Base-by-base conservation (phyloP, 1,139 yeast genomes). In the Candida glucosophila region DNA sequence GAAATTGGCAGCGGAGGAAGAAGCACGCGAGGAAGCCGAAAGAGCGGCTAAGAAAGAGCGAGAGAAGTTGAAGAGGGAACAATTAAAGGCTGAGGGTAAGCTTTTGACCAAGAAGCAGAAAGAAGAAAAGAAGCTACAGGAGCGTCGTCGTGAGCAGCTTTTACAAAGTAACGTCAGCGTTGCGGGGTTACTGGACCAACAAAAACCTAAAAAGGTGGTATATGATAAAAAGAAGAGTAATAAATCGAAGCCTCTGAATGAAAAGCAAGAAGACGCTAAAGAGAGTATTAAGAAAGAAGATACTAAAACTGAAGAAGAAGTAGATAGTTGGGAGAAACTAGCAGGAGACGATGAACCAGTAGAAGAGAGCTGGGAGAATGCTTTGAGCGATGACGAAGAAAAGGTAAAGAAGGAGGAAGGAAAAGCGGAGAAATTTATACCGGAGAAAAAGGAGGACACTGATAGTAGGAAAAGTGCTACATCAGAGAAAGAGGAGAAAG, bases 81-180 rank as follows among this genome's bases (percentile, higher is more conserved):
- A 76, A 54, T 64, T 80, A 53, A 82, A 83, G 59, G 93, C 95
- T 14, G 95, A 88, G 55, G 99, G 99, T 46, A 90, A 80, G 44
- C 68, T 73, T 30, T 56, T 81, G 49, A 82, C 96, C 33, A 90
- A 83, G 63, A 90, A 88, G 52, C 98, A 90, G 63, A 85, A 82
- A 57, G 96, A 88, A 55, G 95, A 86, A 50, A 81, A 82, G 63
- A 82, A 77, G 31, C 57, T 78, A 24, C 75, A 78, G 46, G 97
- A 90, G 49, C 80, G 82, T 51, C 83, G 97, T 61, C 82, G 94
- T 54, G 79, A 82, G 40, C 90, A 80, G 43, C 67, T 90, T 40
- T 67, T 90, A 39, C 79, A 78, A 32, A 82, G 88, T 37, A 75
- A 75, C 44, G 71, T 85, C 28, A 58, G 62, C 26, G 85, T 88